Conservation (phyloP, 2,329 filamentous ascomycete genomes). For the Pseudodiploospora longispora region DNA sequence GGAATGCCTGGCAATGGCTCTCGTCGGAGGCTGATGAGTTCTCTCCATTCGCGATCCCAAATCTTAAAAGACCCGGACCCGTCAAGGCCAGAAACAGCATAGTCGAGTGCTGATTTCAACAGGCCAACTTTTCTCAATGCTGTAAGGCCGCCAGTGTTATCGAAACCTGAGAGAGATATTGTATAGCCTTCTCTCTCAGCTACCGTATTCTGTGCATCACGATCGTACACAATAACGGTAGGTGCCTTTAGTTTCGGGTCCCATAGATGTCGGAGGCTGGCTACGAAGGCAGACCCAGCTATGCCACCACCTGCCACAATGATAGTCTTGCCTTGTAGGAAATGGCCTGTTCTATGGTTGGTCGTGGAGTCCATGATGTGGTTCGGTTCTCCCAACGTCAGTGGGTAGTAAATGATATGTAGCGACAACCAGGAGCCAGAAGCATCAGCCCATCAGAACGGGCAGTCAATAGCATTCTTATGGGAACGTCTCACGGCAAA, state of each 20-base stretch:
- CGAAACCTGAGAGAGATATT: constrained; percentile 22
- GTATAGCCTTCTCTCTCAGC: constrained; percentile 23
- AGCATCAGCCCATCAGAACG: too few species aligned
- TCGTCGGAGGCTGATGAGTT: constrained; percentile 22
- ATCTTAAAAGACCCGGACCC: constrained; percentile 28
- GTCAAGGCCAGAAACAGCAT: constrained; percentile 22
- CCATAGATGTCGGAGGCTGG: constrained; percentile 28
- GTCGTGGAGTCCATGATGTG: too few species aligned
- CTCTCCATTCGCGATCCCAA: constrained; percentile 30
- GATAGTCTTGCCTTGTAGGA: constrained; percentile 27
- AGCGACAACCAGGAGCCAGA: too few species aligned
- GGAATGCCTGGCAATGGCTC: constrained; percentile 26
- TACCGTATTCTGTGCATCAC: constrained; percentile 20
- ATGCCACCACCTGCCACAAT: constrained; percentile 31
- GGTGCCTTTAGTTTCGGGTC: constrained; percentile 16
- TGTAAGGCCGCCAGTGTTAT: constrained; percentile 21
- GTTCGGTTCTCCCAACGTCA: too few species aligned
- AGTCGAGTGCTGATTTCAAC: constrained; percentile 19
- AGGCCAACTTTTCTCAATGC: constrained; percentile 26
- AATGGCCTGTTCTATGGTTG: background rate
- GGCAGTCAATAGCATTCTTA: too few species aligned
- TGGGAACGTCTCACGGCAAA: too few species aligned
- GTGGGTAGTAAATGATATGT: too few species aligned
- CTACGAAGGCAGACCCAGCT: constrained; percentile 29
- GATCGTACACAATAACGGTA: constrained; percentile 27